Evolutionary conservation across 345 rosid genomes (phyloP).

Genomic region (Hibiscus syriacus): DNA sequence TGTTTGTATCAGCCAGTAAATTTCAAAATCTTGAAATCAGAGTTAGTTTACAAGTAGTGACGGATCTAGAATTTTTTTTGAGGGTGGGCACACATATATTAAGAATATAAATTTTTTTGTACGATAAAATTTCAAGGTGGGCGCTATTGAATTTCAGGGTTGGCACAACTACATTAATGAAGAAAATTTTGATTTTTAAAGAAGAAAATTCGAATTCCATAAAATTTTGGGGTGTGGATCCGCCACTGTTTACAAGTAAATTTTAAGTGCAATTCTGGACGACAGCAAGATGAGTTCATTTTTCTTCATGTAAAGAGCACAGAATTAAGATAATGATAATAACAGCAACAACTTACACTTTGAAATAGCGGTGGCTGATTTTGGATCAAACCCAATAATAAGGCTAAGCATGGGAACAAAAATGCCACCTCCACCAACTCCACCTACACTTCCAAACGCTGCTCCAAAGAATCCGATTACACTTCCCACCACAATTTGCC

Average conservation of each 20-base stretch:
- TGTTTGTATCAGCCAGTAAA: neutral
- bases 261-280: neutral
- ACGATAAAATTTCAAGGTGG: no score
- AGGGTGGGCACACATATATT: no score
- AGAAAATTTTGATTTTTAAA: no score
- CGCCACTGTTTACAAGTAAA: no score
- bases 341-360: constrained; percentile 45
- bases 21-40: neutral
- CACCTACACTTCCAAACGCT: constrained; percentile 87
- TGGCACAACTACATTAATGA: no score
- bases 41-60: neutral
- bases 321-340: no score
- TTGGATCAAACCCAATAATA: constrained; percentile 75
- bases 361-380: constrained; percentile 75
- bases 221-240: no score
- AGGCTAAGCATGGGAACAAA: constrained; percentile 78
- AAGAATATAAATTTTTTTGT: no score
- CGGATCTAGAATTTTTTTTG: no score
- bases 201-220: no score
- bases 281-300: neutral
- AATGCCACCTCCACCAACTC: constrained; percentile 91
- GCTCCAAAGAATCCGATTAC: constrained; percentile 80
- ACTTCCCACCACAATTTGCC: constrained; percentile 60
- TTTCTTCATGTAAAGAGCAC: neutral
- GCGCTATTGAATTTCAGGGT: no score